Conservation (phyloP, 805 yeast genomes). For the Monosporozyma siamensis region DNA sequence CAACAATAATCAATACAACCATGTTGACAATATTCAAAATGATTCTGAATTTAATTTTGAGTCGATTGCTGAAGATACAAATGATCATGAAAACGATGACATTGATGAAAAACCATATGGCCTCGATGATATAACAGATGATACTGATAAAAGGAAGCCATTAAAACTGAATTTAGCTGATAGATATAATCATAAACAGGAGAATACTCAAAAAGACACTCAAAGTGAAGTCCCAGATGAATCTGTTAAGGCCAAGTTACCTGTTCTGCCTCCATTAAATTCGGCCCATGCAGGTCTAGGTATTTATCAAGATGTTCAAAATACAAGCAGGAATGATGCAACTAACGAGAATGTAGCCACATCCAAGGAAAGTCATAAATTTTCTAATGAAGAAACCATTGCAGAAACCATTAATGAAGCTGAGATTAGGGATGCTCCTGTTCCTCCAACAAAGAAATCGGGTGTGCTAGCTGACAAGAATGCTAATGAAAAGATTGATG, state of each 20-base stretch:
- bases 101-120: conserved; percentile 22
- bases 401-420: conserved; percentile 4
- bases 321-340: not conserved
- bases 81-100: conserved; percentile 10
- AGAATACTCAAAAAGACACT: conserved; percentile 6
- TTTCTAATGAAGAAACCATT: conserved; percentile 3
- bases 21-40: conserved; percentile 13
- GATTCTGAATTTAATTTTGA: conserved; percentile 27
- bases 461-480: not conserved
- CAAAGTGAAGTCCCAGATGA: not conserved
- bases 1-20: conserved; percentile 8
- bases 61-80: conserved; percentile 17
- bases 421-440: conserved; percentile 5
- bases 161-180: conserved; percentile 34
- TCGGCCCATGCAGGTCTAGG: conserved; percentile 21
- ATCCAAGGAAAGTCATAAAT: too few relatives aligned
- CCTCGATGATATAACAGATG: conserved; percentile 8
- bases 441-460: conserved; percentile 1
- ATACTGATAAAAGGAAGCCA: conserved; percentile 10
- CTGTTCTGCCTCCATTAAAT: conserved; percentile 26
- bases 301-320: conserved; percentile 15
- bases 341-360: not conserved
- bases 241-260: conserved; percentile 13
- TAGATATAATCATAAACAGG: conserved; percentile 25
- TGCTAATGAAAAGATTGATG: conserved; percentile 3